Conservation (phyloP, 1,284 basidiomycete species). For the Trametes pubescens region DNA sequence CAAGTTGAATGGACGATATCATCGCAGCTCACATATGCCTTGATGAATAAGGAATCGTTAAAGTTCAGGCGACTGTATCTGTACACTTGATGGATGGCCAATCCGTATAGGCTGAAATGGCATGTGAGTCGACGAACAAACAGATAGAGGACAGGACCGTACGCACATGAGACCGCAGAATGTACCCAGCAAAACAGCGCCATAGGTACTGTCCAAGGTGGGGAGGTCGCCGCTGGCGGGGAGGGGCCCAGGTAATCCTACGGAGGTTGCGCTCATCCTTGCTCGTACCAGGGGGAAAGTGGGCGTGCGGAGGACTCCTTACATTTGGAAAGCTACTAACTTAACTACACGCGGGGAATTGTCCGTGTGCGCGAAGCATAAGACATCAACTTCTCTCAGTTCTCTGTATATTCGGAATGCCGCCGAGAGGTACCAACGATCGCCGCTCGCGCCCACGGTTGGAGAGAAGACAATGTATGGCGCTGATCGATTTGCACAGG, state of each 20-base stretch:
- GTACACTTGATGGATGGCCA: slow-evolving; percentile 12
- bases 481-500: too few species aligned
- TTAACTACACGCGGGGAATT: too few species aligned
- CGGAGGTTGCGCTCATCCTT: not conserved
- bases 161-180: slow-evolving; percentile 8
- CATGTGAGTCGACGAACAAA: not conserved
- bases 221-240: not conserved
- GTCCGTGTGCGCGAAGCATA: too few species aligned
- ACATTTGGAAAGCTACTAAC: too few species aligned
- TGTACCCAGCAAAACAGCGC: slow-evolving; percentile 12
- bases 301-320: not conserved
- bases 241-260: not conserved
- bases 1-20: not conserved
- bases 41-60: not conserved
- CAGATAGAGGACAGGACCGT: not conserved
- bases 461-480: too few species aligned
- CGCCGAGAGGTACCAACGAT: too few species aligned
- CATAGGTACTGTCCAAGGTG: slow-evolving; percentile 15
- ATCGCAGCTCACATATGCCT: not conserved
- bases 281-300: not conserved
- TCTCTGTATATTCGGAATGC: too few species aligned
- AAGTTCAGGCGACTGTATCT: slow-evolving; percentile 7
- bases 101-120: slow-evolving; percentile 1
- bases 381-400: too few species aligned
- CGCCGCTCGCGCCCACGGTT: too few species aligned